A percentile compares a stretch with the other conserved stretches of the same genome.
phyloP scores from a whole-genome alignment of 768 basidiomycete species.

The Pleurotus pulmonarius region DNA sequence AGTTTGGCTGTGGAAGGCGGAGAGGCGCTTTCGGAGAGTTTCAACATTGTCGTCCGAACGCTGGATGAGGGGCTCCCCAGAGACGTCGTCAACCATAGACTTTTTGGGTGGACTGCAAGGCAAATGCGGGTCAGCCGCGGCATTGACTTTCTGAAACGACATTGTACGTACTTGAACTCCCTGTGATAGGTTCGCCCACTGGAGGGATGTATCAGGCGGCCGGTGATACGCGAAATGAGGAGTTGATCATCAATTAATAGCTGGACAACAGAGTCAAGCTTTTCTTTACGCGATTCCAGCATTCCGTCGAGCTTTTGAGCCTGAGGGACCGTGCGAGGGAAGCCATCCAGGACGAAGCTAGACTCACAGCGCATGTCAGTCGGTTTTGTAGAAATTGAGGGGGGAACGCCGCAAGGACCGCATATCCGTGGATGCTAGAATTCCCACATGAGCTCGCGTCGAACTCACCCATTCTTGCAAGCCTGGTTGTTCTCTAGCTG shows the following conservation, averaged over 20 bases:
- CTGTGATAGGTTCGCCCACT: conserved; percentile 93
- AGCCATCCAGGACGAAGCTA: conserved; percentile 99
- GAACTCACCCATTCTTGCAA: conserved; percentile 91
- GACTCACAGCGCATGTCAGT: not conserved
- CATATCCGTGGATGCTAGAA: not conserved
- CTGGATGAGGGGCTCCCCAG: conserved; percentile 95
- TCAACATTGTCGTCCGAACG: conserved; percentile 98
- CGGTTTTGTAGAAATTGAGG: not conserved
- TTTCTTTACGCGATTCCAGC: conserved; percentile 79
- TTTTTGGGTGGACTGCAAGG: conserved; percentile 89
- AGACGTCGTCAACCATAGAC: conserved; percentile 86
- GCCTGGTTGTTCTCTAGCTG: conserved; percentile 89
- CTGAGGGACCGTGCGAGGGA: conserved; percentile 95
- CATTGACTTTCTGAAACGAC: not conserved
- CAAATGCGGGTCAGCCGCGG: not conserved
- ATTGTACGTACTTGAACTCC: conserved; percentile 80
- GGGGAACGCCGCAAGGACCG: not conserved
- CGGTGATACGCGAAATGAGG: conserved; percentile 96
- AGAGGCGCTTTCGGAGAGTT: conserved; percentile 84
- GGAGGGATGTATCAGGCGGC: conserved; percentile 86
- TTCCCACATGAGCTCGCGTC: not conserved
- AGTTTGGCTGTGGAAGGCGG: conserved; percentile 90
- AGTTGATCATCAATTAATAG: conserved; percentile 91
- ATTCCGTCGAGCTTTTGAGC: conserved; percentile 94
- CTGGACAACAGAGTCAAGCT: conserved; percentile 89